Evolutionary conservation across 2,329 filamentous ascomycete genomes (phyloP).

Genomic region (Fusarium ambrosium): DNA sequence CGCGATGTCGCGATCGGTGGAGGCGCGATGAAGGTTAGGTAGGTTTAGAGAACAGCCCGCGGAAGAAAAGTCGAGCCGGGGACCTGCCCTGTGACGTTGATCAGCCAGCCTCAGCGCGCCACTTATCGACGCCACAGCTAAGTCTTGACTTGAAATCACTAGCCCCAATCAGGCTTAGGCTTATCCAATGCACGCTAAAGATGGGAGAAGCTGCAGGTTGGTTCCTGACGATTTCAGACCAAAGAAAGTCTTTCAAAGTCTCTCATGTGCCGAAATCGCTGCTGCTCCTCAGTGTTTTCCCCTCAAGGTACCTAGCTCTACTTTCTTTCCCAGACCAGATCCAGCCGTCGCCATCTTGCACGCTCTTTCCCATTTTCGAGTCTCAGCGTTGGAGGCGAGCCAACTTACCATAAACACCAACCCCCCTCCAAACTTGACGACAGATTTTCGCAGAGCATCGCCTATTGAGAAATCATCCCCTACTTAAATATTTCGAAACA

Average conservation of each 20-base stretch:
- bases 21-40: constrained; percentile 20
- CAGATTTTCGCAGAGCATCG: not conserved
- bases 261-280: not conserved
- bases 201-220: constrained; percentile 17
- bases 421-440: constrained; percentile 9
- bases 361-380: constrained; percentile 34
- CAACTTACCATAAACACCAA: constrained; percentile 38
- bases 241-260: constrained; percentile 5
- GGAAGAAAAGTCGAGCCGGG: constrained; percentile 39
- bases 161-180: constrained; percentile 21
- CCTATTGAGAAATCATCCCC: not conserved
- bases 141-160: not conserved
- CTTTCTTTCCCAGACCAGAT: constrained; percentile 14
- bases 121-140: constrained; percentile 31
- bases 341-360: constrained; percentile 28
- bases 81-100: constrained; percentile 12
- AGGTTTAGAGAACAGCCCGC: constrained; percentile 14
- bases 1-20: constrained; percentile 27
- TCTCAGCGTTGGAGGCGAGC: constrained; percentile 25
- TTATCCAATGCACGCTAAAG: constrained; percentile 10
- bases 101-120: constrained; percentile 17
- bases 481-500: not conserved
- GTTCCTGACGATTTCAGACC: constrained; percentile 20
- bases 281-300: not conserved
- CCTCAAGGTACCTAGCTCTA: constrained; percentile 10